Percentiles rank a stretch among this genome's conserved stretches.
These are phyloP conservation scores for Scutellaria barbata DNA, from an alignment of 257 asterid genomes.

Conservation along the genomic window DNA sequence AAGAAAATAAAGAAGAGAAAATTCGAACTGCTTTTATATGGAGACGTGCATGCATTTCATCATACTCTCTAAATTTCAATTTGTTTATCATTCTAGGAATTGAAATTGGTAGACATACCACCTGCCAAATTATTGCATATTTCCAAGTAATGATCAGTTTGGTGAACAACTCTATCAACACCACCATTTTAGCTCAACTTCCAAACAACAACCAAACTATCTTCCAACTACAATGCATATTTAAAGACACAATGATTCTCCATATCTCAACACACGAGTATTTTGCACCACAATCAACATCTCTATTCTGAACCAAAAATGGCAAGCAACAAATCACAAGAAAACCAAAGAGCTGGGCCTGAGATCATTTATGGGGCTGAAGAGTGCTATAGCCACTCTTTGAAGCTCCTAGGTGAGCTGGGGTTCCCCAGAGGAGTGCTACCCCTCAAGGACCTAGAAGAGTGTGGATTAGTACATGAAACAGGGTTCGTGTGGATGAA, in stretches of 20 bases:
- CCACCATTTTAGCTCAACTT: slow-evolving; percentile 52
- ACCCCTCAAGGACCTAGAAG: slow-evolving; percentile 84
- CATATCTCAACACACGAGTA: slow-evolving; percentile 25
- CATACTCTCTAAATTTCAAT: no score
- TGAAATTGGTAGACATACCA: neutral
- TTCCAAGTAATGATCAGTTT: slow-evolving; percentile 15
- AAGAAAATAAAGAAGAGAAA: no score
- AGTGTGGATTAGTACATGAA: slow-evolving; percentile 81
- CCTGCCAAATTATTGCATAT: slow-evolving; percentile 9
- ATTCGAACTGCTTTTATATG: no score
- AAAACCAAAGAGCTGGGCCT: slow-evolving; percentile 56
- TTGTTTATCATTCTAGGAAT: no score
- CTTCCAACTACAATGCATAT: slow-evolving; percentile 33
- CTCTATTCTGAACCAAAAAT: slow-evolving; percentile 34
- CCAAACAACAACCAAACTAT: slow-evolving; percentile 42
- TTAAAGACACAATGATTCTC: slow-evolving; percentile 31
- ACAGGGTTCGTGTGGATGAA: slow-evolving; percentile 96
- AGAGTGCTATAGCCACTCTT: slow-evolving; percentile 64
- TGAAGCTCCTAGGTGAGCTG: slow-evolving; percentile 61
- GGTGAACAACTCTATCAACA: slow-evolving; percentile 51
- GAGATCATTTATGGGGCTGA: slow-evolving; percentile 71
- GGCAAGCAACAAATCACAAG: slow-evolving; percentile 47
- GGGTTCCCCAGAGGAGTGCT: slow-evolving; percentile 88
- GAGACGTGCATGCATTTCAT: no score
- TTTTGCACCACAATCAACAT: neutral